Conservation (phyloP, 2,329 filamentous ascomycete genomes). For the Fusarium sp. region DNA sequence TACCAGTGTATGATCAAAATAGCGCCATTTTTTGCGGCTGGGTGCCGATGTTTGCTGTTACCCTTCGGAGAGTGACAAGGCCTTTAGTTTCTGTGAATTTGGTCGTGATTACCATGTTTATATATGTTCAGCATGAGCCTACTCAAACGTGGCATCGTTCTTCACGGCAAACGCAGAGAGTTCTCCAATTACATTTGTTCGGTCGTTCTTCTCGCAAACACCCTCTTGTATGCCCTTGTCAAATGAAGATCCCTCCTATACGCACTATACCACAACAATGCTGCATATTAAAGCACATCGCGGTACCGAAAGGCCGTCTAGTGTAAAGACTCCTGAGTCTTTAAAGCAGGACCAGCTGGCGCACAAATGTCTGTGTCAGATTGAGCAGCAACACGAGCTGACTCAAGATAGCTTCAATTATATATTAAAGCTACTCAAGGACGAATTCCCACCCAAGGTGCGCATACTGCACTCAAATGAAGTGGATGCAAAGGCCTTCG, state of each 20-base stretch:
- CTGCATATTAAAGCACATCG: background rate
- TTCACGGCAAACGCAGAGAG: background rate
- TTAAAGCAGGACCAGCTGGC: background rate
- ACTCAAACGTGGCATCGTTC: accelerated
- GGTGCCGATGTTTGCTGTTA: background rate
- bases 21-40: background rate
- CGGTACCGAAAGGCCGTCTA: background rate
- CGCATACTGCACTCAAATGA: background rate
- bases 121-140: background rate
- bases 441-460: background rate
- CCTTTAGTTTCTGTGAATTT: background rate
- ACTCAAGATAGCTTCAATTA: background rate
- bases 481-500: background rate
- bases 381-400: background rate
- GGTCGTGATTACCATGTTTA: background rate
- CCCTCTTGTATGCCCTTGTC: background rate
- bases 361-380: background rate
- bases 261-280: background rate
- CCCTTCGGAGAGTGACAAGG: background rate
- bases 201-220: background rate
- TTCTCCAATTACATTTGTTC: background rate
- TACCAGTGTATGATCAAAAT: background rate
- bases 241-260: background rate
- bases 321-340: background rate
- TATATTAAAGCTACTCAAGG: background rate